Evolutionary conservation across 2,329 filamentous ascomycete genomes (phyloP), one percentile per base, ranked within the genome.

Genomic region (Trichoderma brevicompactum): DNA sequence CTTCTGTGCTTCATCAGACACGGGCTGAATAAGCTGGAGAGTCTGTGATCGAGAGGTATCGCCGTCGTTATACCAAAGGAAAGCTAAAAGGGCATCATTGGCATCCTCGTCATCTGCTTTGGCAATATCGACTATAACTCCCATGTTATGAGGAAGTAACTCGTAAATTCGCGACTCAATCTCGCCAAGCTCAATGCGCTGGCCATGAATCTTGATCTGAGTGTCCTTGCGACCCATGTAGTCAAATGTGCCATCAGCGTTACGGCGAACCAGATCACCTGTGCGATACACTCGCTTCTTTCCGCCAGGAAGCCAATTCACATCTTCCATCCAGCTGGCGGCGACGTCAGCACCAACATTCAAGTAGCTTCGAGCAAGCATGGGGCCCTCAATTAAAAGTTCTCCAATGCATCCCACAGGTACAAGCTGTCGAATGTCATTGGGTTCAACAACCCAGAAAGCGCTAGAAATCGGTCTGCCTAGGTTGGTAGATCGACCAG

Each of bases 341-440:
- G 56, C 54, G 8, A 55, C 64, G 17, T 65, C 44, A 13, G 10
- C 48, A 12, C 15, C 32, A 17, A 65, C 59, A 9, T 61, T 60
- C 19, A 69, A 53, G 55, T 68, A 68, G 34, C 69, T 68, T 1
- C 70, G 64, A 3, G 70, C 68, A 13, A 72, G 67, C 10, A 68
- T 66, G 13, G 67, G 66, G 5, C 69, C 70, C 41, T 71, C 68
- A 38, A 72, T 68, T 2, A 71, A 56, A 3, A 71, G 65, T 48
- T 72, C 70, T 3, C 70, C 70, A 7, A 70, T 32, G 7, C 62
- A 62, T 8, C 67, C 64, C 54, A 71, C 63, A 3, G 70, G 64
- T 0, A 69, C 68, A 12, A 72, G 65, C 9, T 65, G 34, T 15
- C 67, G 40, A 38, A 58, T 28, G 6, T 69, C 52, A 12, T 68